A percentile compares a stretch with the other conserved stretches of the same genome.
Evolutionary conservation across 345 rosid genomes (phyloP).

Genomic region (Iberis pinnata): DNA sequence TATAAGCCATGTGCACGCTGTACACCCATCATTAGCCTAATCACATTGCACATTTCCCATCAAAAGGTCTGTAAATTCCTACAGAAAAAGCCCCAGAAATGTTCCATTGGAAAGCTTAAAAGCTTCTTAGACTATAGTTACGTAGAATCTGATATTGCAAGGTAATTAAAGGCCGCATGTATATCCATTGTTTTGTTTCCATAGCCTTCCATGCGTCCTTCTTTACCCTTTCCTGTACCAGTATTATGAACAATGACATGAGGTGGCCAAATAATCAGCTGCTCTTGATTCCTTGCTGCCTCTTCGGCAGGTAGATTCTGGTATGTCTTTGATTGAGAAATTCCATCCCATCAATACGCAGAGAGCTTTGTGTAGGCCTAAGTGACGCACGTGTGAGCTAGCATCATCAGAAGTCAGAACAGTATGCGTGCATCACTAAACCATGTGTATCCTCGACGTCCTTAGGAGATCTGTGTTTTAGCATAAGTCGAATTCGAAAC

Average conservation of each 20-base stretch:
- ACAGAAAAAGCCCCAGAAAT: no score
- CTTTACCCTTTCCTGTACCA: conserved; percentile 85
- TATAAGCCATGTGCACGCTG: conserved; percentile 10
- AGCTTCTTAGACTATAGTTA: conserved; percentile 11
- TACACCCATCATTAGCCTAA: conserved; percentile 20
- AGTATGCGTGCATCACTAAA: conserved; percentile 89
- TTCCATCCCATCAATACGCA: conserved; percentile 97
- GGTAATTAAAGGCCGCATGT: conserved; percentile 26
- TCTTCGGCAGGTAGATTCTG: conserved; percentile 66
- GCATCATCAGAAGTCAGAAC: conserved; percentile 72
- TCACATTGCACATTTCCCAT: conserved; percentile 14
- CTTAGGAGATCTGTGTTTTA: conserved; percentile 79
- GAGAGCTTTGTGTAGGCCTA: conserved; percentile 93
- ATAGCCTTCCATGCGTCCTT: conserved; percentile 93
- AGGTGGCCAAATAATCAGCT: conserved; percentile 96
- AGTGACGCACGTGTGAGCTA: conserved; percentile 72
- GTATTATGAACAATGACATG: conserved; percentile 88
- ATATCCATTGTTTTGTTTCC: conserved; percentile 95
- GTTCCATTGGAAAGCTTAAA: conserved; percentile 2
- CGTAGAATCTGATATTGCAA: conserved; percentile 10
- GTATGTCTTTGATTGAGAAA: conserved; percentile 66
- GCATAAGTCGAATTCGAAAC: conserved; percentile 61
- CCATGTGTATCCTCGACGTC: conserved; percentile 84
- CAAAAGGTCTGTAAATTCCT: conserved; percentile 11
- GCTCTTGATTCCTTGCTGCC: conserved; percentile 75